Evolutionary conservation across 108 stramenopile genomes (phyloP).

Genomic region (Thalassiosira profunda): DNA sequence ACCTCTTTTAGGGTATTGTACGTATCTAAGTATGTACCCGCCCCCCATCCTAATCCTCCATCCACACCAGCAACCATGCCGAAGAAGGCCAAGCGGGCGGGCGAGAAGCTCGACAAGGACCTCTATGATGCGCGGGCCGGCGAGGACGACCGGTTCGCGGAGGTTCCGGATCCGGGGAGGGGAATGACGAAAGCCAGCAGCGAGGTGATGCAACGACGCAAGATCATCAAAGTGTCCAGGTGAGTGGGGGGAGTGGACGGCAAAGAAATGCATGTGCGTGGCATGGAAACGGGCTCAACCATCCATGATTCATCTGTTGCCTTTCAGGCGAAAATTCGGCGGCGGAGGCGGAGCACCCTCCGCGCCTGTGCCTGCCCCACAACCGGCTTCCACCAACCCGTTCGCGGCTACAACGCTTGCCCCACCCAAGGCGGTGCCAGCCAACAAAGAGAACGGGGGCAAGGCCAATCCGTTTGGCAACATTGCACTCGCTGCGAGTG

Average conservation of each 20-base stretch:
- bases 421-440: too few species aligned
- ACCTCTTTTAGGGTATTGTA: too few species aligned
- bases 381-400: conserved; percentile 10
- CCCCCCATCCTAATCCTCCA: too few species aligned
- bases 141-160: conserved; percentile 22
- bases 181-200: conserved; percentile 31
- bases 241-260: neutral
- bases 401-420: conserved; percentile 7
- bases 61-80: too few species aligned
- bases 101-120: conserved; percentile 27
- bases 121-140: conserved; percentile 9
- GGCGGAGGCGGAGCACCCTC: neutral
- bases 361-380: conserved; percentile 5
- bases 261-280: neutral
- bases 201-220: conserved; percentile 27
- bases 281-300: neutral
- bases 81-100: conserved; percentile 29
- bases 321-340: conserved; percentile 5
- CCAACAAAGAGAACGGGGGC: too few species aligned
- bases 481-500: conserved; percentile 8
- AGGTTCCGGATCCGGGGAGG: conserved; percentile 32
- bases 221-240: conserved; percentile 28
- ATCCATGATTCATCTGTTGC: neutral
- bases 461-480: conserved; percentile 40
- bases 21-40: too few species aligned